These are phyloP conservation scores for Piloderma croceum DNA, from an alignment of 768 basidiomycete species.

Conservation along the genomic window DNA sequence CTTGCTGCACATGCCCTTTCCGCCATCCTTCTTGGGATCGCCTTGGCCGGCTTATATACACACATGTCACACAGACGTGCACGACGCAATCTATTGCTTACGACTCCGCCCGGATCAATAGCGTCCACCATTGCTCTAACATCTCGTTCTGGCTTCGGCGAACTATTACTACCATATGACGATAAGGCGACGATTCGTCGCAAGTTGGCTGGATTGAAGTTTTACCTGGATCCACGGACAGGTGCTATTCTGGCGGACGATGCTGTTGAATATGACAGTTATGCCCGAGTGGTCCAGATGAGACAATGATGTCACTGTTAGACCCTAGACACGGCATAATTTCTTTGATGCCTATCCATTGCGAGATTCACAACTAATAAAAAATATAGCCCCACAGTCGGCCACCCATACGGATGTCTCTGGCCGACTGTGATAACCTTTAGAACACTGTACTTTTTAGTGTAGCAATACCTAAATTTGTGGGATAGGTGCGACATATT, in stretches of 20 bases:
- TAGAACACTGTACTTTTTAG: too few relatives aligned
- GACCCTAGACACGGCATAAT: too few relatives aligned
- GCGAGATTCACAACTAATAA: too few relatives aligned
- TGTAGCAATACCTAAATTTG: too few relatives aligned
- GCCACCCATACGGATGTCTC: too few relatives aligned
- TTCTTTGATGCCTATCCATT: too few relatives aligned
- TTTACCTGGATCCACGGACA: constrained; percentile 51
- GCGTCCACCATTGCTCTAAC: constrained; percentile 53
- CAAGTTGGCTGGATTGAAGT: constrained; percentile 47
- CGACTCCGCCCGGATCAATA: constrained; percentile 55
- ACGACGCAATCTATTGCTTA: constrained; percentile 45
- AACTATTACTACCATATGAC: constrained; percentile 57
- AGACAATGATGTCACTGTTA: constrained; percentile 35
- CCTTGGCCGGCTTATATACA: constrained; percentile 40
- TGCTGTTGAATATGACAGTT: constrained; percentile 20
- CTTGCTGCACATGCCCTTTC: constrained; percentile 50
- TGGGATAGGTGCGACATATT: too few relatives aligned
- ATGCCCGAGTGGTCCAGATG: constrained; percentile 24
- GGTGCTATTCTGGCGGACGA: constrained; percentile 61
- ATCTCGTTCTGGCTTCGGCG: constrained; percentile 55
- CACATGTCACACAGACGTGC: constrained; percentile 44
- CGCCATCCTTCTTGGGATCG: constrained; percentile 41
- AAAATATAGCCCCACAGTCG: too few relatives aligned
- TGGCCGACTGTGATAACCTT: too few relatives aligned
- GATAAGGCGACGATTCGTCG: constrained; percentile 36